A percentile compares a stretch with the other conserved stretches of the same genome.
These are phyloP conservation scores for Myxozyma melibiosi DNA, from an alignment of 805 yeast species.

Conservation along the genomic window DNA sequence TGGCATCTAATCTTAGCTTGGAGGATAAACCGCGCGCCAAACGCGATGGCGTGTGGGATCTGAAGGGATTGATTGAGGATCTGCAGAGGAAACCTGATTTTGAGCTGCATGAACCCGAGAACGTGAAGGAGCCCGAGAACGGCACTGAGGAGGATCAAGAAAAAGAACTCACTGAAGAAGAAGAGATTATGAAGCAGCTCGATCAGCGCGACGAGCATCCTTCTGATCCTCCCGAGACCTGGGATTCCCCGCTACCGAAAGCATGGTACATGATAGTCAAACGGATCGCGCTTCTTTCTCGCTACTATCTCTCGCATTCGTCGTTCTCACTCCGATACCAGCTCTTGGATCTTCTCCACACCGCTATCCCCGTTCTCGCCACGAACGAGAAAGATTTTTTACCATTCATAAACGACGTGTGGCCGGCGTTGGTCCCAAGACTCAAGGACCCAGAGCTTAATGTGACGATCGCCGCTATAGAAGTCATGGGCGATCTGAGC, in stretches of 20 bases:
- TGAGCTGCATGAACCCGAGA: conserved; percentile 30
- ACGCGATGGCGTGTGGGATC: conserved; percentile 30
- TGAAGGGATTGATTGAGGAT: conserved; percentile 34
- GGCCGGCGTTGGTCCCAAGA: conserved; percentile 50
- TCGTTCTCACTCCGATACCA: conserved; percentile 59
- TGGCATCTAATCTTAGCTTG: conserved; percentile 1
- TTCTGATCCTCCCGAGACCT: conserved; percentile 45
- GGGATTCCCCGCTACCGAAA: conserved; percentile 71
- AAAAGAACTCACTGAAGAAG: conserved; percentile 23
- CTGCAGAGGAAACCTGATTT: conserved; percentile 39
- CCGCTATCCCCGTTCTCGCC: conserved; percentile 56
- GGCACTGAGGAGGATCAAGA: conserved; percentile 35
- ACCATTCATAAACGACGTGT: conserved; percentile 55
- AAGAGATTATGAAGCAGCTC: conserved; percentile 44
- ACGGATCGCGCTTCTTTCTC: conserved; percentile 68
- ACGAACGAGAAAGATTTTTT: conserved; percentile 50
- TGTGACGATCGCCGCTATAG: conserved; percentile 40
- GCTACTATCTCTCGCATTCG: conserved; percentile 66
- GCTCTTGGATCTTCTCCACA: conserved; percentile 54
- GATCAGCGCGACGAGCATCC: conserved; percentile 37
- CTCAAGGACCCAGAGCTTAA: conserved; percentile 40
- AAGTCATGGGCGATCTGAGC: conserved; percentile 38
- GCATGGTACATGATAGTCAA: conserved; percentile 60
- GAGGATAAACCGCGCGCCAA: conserved; percentile 15
- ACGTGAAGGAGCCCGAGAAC: background rate